Base-by-base conservation (phyloP, 441 rosid species). In the Pelargonium citronellum region DNA sequence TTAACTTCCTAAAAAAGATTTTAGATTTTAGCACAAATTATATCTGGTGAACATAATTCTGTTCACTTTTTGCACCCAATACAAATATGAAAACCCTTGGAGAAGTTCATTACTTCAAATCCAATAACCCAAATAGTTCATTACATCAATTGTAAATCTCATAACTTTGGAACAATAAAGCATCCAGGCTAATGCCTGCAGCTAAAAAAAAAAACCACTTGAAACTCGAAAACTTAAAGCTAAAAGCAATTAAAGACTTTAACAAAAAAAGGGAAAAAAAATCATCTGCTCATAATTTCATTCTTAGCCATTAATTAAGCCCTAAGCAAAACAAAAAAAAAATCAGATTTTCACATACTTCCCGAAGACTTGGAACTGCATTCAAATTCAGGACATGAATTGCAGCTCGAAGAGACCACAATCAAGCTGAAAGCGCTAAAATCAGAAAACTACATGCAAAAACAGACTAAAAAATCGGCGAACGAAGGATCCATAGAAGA, bases 281-380 rank as follows among this genome's bases (percentile, higher is more conserved):
- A 44, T 44, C 49, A 11, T 8, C 13, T 11, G 49, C 49, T 44
- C 10, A 1, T 44, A 44, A 44, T 44, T 44, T 11, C 49, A 44
- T 34, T 5, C 39, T 34, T 34, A 34, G 39, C 39, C 39, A 34
- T 34, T 34, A 34, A 34, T 34, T 34, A 34, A 34, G 39, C 39
- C 39, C 7, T 34, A 34, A 34, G 39, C 39, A 34, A 4, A 34
- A 34, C 6, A 34, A 34, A 34, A 4, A n/a, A 58, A 58, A 58
- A 58, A 7, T 10, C 64, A 58, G 9, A 20, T 58, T 58, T 58
- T 19, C 30, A 19, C 10, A 17, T 22, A 58, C 10, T 43, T 7
- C 16, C 68, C 34, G 17, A 71, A 67, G 71, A 69, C 61, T 72
- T 64, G 60, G 49, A 81, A 75, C 80, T 71, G 69, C 88, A 81